Evolutionary conservation across 345 rosid species (phyloP).

Genomic region (Citrus reticulata): DNA sequence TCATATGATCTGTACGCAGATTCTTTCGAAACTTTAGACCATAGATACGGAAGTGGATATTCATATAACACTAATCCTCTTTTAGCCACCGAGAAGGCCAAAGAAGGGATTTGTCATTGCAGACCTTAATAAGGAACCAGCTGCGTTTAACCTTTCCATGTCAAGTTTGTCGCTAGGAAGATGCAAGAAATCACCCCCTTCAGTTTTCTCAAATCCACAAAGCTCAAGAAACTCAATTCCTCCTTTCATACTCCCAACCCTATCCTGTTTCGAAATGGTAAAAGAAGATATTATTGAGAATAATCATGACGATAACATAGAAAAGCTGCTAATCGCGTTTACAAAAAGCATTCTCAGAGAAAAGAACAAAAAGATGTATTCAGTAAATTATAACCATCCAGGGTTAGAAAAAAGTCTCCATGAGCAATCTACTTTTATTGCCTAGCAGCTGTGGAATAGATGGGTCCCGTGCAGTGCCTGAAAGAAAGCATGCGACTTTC

Average conservation of each 20-base stretch:
- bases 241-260: constrained; percentile 55
- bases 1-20: not conserved
- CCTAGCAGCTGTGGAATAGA: not conserved
- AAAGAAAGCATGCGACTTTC: not conserved
- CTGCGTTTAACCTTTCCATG: constrained; percentile 44
- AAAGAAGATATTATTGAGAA: not conserved
- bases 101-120: constrained; percentile 79
- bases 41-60: not conserved
- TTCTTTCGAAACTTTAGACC: not conserved
- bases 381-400: not conserved
- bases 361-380: not conserved
- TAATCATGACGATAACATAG: not conserved
- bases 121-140: constrained; percentile 43
- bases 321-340: too few relatives aligned
- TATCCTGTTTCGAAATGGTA: constrained; percentile 35
- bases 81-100: constrained; percentile 45
- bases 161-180: constrained; percentile 46
- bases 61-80: not conserved
- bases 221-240: constrained; percentile 77
- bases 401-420: not conserved
- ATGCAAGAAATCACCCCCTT: constrained; percentile 45
- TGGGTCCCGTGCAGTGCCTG: not conserved
- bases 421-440: not conserved
- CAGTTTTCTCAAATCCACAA: constrained; percentile 68
- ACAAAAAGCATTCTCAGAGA: not conserved